A percentile compares a stretch with the other conserved stretches of the same genome.
phyloP scores from a whole-genome alignment of 345 rosid species.

The Erysimum cheiranthoides region DNA sequence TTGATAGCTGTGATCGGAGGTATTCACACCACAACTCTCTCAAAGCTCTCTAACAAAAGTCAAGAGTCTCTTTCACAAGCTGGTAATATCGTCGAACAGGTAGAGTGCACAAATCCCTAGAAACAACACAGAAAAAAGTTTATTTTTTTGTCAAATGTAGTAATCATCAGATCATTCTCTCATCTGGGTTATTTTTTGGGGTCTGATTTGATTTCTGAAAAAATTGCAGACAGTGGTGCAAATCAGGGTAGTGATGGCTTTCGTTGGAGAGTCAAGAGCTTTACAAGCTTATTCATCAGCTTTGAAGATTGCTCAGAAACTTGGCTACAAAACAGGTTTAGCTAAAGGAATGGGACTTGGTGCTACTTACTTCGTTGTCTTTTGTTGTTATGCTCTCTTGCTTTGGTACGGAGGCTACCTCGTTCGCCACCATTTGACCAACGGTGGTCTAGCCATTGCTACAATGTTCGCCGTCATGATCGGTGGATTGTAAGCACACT shows the following conservation, averaged over 20 bases:
- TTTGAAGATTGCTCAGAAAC: constrained; percentile 69
- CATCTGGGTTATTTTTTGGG: constrained; percentile 44
- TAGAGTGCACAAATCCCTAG: constrained; percentile 39
- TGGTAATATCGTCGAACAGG: constrained; percentile 95
- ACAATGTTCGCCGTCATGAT: constrained; percentile 99
- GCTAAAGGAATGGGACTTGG: constrained; percentile 96
- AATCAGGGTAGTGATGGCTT: constrained; percentile 88
- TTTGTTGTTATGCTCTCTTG: constrained; percentile 90
- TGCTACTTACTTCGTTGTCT: constrained; percentile 95
- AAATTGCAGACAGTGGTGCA: constrained; percentile 82
- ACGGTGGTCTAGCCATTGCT: constrained; percentile 93
- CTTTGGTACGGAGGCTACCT: constrained; percentile 98
- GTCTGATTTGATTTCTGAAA: constrained; percentile 38
- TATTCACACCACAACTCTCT: constrained; percentile 73
- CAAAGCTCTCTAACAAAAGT: constrained; percentile 79
- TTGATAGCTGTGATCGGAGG: constrained; percentile 95
- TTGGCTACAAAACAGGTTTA: constrained; percentile 86
- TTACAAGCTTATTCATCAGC: constrained; percentile 81
- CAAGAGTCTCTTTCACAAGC: constrained; percentile 92
- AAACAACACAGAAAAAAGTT: background rate
- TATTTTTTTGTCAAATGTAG: background rate
- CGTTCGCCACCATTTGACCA: constrained; percentile 87
- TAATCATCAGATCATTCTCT: background rate
- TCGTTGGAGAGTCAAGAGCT: constrained; percentile 92
- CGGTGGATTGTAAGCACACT: constrained; percentile 85